Evolutionary conservation across 129 eudicot species (phyloP).

Genomic region (Chrysanthemum seticuspe): DNA sequence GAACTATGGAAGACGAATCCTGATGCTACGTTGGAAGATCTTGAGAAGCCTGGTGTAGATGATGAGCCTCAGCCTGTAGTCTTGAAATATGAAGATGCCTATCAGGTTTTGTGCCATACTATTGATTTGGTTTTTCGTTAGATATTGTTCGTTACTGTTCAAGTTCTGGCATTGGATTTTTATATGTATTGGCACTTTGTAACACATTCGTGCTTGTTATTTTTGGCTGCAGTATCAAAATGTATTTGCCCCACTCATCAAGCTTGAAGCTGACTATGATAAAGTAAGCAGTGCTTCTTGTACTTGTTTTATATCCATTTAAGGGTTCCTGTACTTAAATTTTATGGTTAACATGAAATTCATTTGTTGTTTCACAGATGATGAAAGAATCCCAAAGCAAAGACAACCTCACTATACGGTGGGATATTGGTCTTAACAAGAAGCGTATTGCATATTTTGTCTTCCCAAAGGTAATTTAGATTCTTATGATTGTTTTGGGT

Average conservation of each 20-base stretch:
- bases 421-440: slow-evolving; percentile 98
- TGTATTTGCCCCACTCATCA: slow-evolving; percentile 78
- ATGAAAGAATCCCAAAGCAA: slow-evolving; percentile 99
- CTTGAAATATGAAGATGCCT: slow-evolving; percentile 91
- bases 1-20: slow-evolving; percentile 99
- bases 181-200: slow-evolving; percentile 30
- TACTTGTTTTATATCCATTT: too few species aligned
- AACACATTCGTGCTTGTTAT: slow-evolving; percentile 33
- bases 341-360: not conserved
- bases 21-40: slow-evolving; percentile 97
- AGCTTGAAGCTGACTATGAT: slow-evolving; percentile 73
- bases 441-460: slow-evolving; percentile 96
- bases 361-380: slow-evolving; percentile 44
- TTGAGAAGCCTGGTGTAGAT: slow-evolving; percentile 99
- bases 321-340: too few species aligned
- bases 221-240: slow-evolving; percentile 77
- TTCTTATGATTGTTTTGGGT: not conserved
- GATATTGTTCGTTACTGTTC: not conserved
- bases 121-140: slow-evolving; percentile 12
- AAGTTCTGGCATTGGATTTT: slow-evolving; percentile 13
- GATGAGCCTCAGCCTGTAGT: slow-evolving; percentile 94
- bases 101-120: slow-evolving; percentile 52
- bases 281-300: slow-evolving; percentile 44
- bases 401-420: slow-evolving; percentile 82
- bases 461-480: slow-evolving; percentile 69